Percentiles rank a stretch among this genome's conserved stretches.
phyloP scores from a whole-genome alignment of 108 stramenopile genomes.

The Heterococcus sp. region DNA sequence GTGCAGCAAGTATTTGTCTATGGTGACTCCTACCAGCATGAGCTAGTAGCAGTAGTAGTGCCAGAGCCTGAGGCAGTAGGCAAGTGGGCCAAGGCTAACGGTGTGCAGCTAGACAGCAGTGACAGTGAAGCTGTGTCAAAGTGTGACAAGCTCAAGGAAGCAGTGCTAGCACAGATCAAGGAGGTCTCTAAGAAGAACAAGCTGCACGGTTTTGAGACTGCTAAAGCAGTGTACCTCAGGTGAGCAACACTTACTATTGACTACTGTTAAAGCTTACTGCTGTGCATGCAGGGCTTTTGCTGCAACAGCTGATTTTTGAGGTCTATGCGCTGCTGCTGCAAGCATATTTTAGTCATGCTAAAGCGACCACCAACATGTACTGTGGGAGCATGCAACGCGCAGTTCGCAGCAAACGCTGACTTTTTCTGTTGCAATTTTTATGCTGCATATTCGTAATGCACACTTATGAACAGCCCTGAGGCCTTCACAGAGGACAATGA shows the following conservation, averaged over 20 bases:
- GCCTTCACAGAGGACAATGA: slow-evolving; percentile 71
- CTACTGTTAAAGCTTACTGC: too few species aligned
- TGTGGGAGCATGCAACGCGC: too few species aligned
- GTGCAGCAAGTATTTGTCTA: not conserved
- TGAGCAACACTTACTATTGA: too few species aligned
- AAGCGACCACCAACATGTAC: too few species aligned
- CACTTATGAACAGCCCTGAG: too few species aligned
- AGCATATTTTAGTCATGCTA: too few species aligned
- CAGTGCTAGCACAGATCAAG: not conserved
- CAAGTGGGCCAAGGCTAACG: not conserved
- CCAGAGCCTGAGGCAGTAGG: not conserved
- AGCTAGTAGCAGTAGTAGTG: not conserved
- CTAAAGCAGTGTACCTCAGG: slow-evolving; percentile 69
- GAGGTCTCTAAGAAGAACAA: not conserved
- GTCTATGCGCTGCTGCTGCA: too few species aligned
- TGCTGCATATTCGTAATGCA: too few species aligned
- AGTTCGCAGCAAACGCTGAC: too few species aligned
- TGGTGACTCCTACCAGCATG: not conserved
- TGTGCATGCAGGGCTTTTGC: too few species aligned
- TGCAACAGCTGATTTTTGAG: too few species aligned
- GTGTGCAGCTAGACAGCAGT: not conserved
- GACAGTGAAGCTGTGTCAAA: not conserved
- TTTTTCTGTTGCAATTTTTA: too few species aligned
- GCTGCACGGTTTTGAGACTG: slow-evolving; percentile 82
- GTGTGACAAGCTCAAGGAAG: not conserved